Base-by-base conservation (phyloP, 78 protist genomes). In the Planoprotostelium fungivorum region DNA sequence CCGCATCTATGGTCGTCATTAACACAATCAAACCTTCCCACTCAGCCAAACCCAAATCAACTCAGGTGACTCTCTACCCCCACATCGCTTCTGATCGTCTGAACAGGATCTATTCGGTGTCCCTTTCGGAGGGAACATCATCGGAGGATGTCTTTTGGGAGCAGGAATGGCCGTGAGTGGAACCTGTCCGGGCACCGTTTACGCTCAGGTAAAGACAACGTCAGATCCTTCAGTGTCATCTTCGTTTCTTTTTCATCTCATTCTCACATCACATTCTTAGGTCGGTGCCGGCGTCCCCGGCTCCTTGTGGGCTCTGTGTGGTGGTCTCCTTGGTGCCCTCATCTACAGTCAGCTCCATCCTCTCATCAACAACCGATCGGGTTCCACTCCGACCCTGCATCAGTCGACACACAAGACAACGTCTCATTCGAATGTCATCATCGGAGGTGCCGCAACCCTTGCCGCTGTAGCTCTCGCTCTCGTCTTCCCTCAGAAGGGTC, bases 141-240 rank as follows among this genome's bases (percentile, higher is more conserved):
- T 92, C 36, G 94, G 94, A 35, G 94, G 94, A 28, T 37, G 84
- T 29, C 37, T 92, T 28, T 87, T 92, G 91, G 94, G 94, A 5
- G 16, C 83, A 34, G 89, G 91, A 38, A 92, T 92, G 0, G 87
- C 88, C 51, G 9, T 89, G 35, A 85, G 89, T 34, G 94, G 94
- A 29, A 38, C 92, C 1, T 92, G 94, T 89, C 94, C 94, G 63
- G 94, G 94, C 5, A 92, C 94, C 0, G 94, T 92, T 9, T 34
- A 90, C 0, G 94, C 94, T 16, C 94, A 92, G 38, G 87, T 89
- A n/a, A n/a, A n/a, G n/a, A n/a, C n/a, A n/a, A n/a, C n/a, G n/a
- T n/a, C n/a, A n/a, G 73, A 51, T 51, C 16, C 16, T 16, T 51
- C 73, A 25, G 5, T 51, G 16, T 25, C n/a, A n/a, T n/a, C n/a